Evolutionary conservation across 345 rosid species (phyloP).

Genomic region (Citrus australasica): DNA sequence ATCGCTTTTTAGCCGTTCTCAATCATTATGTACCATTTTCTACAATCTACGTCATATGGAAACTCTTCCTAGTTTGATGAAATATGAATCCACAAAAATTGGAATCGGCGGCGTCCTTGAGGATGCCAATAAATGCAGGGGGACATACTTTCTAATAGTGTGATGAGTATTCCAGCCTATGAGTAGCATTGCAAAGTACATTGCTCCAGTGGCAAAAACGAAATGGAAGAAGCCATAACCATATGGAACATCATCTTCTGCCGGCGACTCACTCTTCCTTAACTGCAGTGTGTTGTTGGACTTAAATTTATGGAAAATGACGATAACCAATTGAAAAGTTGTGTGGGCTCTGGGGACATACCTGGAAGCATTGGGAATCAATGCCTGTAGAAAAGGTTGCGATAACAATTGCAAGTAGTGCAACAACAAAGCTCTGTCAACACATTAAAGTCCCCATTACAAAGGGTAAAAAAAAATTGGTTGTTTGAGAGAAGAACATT

Average conservation of each 20-base stretch:
- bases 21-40: background rate
- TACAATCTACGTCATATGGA: background rate
- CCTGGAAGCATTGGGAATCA: slow-evolving; percentile 95
- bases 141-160: slow-evolving; percentile 61
- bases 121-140: background rate
- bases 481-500: background rate
- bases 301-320: background rate
- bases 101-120: background rate
- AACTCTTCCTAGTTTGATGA: background rate
- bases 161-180: slow-evolving; percentile 96
- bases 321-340: background rate
- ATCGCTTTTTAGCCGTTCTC: background rate
- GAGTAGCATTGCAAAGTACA: slow-evolving; percentile 93
- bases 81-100: background rate
- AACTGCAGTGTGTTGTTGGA: slow-evolving; percentile 36
- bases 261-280: slow-evolving; percentile 44
- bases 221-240: slow-evolving; percentile 98
- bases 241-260: slow-evolving; percentile 74
- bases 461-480: background rate
- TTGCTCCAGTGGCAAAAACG: slow-evolving; percentile 94
- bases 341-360: slow-evolving; percentile 20
- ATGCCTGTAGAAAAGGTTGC: slow-evolving; percentile 97
- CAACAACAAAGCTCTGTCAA: slow-evolving; percentile 82
- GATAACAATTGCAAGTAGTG: slow-evolving; percentile 76
- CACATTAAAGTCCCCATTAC: slow-evolving; percentile 4